Conservation (phyloP, 345 rosid species). For the Hirschfeldia incana region DNA sequence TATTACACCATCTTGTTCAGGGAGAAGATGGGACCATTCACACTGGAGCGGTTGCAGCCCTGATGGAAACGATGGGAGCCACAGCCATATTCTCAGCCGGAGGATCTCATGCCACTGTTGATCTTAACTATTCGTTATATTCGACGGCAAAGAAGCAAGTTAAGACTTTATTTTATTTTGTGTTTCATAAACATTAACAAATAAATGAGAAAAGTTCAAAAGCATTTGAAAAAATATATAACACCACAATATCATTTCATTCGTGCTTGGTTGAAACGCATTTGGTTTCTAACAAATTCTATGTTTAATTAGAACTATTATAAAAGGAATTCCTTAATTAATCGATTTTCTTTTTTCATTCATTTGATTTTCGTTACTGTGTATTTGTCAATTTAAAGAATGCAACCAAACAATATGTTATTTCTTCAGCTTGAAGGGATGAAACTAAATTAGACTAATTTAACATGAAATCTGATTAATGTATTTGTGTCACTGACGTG, state of each 20-base stretch:
- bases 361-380: not conserved
- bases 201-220: not conserved
- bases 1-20: not conserved
- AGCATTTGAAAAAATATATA: not conserved
- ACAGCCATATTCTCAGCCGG: not conserved
- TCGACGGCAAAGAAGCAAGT: not conserved
- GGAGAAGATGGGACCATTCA: not conserved
- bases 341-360: not conserved
- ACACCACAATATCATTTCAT: not conserved
- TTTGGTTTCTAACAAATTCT: not conserved
- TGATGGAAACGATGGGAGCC: not conserved
- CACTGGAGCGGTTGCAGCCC: not conserved
- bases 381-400: not conserved
- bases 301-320: not conserved
- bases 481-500: not conserved
- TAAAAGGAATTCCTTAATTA: not conserved
- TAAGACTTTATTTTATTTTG: not conserved
- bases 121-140: not conserved
- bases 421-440: not conserved
- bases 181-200: not conserved
- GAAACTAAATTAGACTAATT: not conserved
- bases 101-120: not conserved
- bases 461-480: not conserved
- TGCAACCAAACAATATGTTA: not conserved
- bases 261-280: not conserved